Evolutionary conservation across 225 moss, liverwort and hornwort genomes (phyloP).

Genomic region (Straminergon stramineum): DNA sequence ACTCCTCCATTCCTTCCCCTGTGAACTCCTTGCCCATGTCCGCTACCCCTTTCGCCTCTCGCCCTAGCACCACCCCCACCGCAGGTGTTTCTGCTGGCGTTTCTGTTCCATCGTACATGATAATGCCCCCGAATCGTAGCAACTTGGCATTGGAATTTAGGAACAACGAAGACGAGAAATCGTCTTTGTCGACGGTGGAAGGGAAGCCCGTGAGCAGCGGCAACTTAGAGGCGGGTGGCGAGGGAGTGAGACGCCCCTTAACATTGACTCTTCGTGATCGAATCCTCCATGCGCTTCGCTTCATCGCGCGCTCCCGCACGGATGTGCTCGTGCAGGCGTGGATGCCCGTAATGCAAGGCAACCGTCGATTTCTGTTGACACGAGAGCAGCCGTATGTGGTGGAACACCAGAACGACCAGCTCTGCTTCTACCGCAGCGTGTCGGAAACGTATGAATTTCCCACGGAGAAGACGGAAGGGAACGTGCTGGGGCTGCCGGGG

Average conservation of each 20-base stretch:
- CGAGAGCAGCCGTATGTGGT: constrained; percentile 74
- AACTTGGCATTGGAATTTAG: constrained; percentile 13
- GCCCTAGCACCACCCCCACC: neutral
- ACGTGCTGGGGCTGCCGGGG: constrained; percentile 62
- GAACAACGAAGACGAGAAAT: constrained; percentile 30
- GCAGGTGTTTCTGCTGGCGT: neutral
- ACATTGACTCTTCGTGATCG: constrained; percentile 14
- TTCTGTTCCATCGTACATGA: neutral
- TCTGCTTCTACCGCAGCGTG: constrained; percentile 52
- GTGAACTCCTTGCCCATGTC: constrained; percentile 7
- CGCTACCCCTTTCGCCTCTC: neutral
- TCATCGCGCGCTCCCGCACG: constrained; percentile 16
- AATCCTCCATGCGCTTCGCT: constrained; percentile 34
- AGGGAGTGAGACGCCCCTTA: neutral
- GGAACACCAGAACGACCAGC: constrained; percentile 48
- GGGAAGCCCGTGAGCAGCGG: constrained; percentile 18
- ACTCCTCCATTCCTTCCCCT: neutral
- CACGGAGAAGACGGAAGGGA: constrained; percentile 46
- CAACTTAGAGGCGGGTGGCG: constrained; percentile 3
- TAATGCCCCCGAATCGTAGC: neutral
- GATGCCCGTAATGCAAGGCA: constrained; percentile 70
- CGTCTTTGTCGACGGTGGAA: constrained; percentile 22
- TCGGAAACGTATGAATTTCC: constrained; percentile 81
- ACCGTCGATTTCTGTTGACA: constrained; percentile 43
- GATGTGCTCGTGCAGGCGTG: constrained; percentile 82